Evolutionary conservation across 1,284 basidiomycete species (phyloP).

Genomic region (Pseudozyma thailandica): DNA sequence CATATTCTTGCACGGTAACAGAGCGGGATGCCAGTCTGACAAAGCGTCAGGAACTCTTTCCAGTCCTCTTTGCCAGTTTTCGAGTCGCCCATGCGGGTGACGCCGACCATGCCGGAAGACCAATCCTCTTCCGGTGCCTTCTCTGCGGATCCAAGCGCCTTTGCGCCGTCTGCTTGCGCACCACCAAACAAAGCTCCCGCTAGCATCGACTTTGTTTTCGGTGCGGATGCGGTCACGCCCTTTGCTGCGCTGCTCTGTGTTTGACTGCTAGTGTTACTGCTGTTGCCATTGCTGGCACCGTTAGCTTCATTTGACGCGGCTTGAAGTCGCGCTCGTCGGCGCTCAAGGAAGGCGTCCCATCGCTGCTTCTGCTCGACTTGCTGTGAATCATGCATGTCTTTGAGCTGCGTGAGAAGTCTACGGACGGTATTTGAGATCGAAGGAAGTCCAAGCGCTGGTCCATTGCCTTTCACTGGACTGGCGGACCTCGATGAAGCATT

Average conservation of each 20-base stretch:
- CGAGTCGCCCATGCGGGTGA: slow-evolving; percentile 81
- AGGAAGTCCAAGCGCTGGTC: slow-evolving; percentile 12
- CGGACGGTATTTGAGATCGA: slow-evolving; percentile 78
- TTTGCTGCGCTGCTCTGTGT: slow-evolving; percentile 4
- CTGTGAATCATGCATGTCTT: slow-evolving; percentile 83
- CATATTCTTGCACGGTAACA: slow-evolving; percentile 84
- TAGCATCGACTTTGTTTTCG: slow-evolving; percentile 33
- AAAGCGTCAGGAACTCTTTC: slow-evolving; percentile 80
- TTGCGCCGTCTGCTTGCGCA: slow-evolving; percentile 23
- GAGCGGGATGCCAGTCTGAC: slow-evolving; percentile 86
- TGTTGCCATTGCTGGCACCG: slow-evolving; percentile 7
- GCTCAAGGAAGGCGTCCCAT: slow-evolving; percentile 88
- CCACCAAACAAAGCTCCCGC: slow-evolving; percentile 30
- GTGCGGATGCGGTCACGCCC: slow-evolving; percentile 10
- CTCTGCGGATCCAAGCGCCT: slow-evolving; percentile 27
- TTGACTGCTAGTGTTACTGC: slow-evolving; percentile 1
- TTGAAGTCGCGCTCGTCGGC: slow-evolving; percentile 70
- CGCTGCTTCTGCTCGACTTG: slow-evolving; percentile 79
- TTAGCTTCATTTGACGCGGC: slow-evolving; percentile 13
- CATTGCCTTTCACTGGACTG: slow-evolving; percentile 37
- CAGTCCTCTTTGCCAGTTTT: slow-evolving; percentile 79
- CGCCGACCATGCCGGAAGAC: slow-evolving; percentile 76
- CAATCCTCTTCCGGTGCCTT: slow-evolving; percentile 54
- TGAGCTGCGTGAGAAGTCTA: slow-evolving; percentile 80
- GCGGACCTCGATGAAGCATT: slow-evolving; percentile 42